These are phyloP conservation scores for Aspergillus sp. DNA, from an alignment of 2,329 filamentous ascomycete species.

Conservation along the genomic window DNA sequence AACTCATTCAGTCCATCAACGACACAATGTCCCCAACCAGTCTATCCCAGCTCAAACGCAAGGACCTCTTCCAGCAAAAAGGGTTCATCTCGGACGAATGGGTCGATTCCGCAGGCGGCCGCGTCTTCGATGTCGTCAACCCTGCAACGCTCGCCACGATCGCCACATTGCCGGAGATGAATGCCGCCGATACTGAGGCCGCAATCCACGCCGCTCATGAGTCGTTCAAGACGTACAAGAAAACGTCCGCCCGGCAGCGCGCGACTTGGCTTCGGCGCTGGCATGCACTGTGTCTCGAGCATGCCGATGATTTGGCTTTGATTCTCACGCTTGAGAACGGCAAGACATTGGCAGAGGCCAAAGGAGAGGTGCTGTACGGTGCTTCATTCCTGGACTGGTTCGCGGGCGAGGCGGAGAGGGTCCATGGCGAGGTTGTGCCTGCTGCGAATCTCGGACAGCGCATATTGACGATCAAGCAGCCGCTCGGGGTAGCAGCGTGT, in stretches of 20 bases:
- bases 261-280: constrained; percentile 48
- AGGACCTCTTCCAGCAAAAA: constrained; percentile 26
- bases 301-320: constrained; percentile 51
- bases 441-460: constrained; percentile 61
- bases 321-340: constrained; percentile 62
- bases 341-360: constrained; percentile 55
- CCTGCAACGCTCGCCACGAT: constrained; percentile 8
- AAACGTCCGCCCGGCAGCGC: constrained; percentile 6
- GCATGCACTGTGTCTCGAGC: constrained; percentile 56
- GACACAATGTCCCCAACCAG: too few relatives aligned
- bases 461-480: constrained; percentile 75
- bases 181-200: constrained; percentile 1
- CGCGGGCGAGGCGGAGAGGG: constrained; percentile 50
- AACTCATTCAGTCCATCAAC: too few relatives aligned
- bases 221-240: constrained; percentile 3
- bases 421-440: constrained; percentile 54
- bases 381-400: constrained; percentile 55
- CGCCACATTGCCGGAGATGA: constrained; percentile 9
- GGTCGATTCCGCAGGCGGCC: constrained; percentile 7
- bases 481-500: constrained; percentile 77
- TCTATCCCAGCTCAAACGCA: constrained; percentile 16
- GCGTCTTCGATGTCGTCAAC: constrained; percentile 9
- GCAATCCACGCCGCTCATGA: constrained; percentile 6
- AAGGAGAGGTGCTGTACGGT: constrained; percentile 50
- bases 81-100: constrained; percentile 21